Evolutionary conservation across 2,329 filamentous ascomycete genomes (phyloP).

Genomic region (Monosporascus sp.): DNA sequence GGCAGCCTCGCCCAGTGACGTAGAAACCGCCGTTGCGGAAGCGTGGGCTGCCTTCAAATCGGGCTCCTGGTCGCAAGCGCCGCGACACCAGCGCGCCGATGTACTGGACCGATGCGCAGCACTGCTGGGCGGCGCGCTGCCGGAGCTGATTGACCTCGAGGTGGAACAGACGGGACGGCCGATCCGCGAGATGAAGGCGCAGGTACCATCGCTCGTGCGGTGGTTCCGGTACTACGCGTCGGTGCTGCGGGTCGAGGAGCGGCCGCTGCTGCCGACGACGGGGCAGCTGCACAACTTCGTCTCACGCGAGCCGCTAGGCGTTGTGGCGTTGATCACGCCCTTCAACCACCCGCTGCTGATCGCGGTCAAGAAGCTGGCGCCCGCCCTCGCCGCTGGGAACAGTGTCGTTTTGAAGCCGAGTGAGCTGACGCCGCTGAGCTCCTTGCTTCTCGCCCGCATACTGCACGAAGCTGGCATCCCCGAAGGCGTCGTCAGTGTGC

Average conservation of each 20-base stretch:
- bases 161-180: slow-evolving; percentile 64
- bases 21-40: slow-evolving; percentile 33
- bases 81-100: slow-evolving; percentile 54
- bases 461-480: slow-evolving; percentile 65
- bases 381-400: slow-evolving; percentile 55
- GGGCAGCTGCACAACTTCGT: slow-evolving; percentile 55
- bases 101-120: slow-evolving; percentile 56
- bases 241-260: slow-evolving; percentile 61
- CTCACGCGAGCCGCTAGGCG: slow-evolving; percentile 50
- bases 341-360: slow-evolving; percentile 57
- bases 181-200: slow-evolving; percentile 65
- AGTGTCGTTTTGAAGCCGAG: slow-evolving; percentile 57
- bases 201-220: slow-evolving; percentile 58
- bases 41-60: slow-evolving; percentile 43
- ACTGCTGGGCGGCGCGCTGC: slow-evolving; percentile 47
- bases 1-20: slow-evolving; percentile 39
- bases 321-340: slow-evolving; percentile 52
- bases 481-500: slow-evolving; percentile 61
- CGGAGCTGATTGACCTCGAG: slow-evolving; percentile 56
- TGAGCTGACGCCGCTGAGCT: slow-evolving; percentile 57
- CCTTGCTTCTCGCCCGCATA: slow-evolving; percentile 54
- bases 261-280: slow-evolving; percentile 58
- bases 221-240: slow-evolving; percentile 71
- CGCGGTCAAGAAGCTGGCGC: slow-evolving; percentile 55
- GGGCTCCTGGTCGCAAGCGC: slow-evolving; percentile 51